phyloP scores from a whole-genome alignment of 148 eudicot species.

The Cornus florida region DNA sequence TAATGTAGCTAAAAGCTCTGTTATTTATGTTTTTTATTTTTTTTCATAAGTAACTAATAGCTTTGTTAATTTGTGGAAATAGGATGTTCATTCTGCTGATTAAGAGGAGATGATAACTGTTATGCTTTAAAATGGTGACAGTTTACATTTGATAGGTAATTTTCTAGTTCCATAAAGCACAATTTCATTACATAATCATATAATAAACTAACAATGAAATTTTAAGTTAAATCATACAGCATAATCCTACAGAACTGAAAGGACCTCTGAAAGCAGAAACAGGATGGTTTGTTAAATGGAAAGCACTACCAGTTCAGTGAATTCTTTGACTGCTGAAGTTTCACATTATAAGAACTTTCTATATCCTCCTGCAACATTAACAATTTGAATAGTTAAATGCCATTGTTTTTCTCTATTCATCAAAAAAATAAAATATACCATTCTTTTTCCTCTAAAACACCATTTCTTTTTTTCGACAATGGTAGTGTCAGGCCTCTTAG shows the following conservation, averaged over 20 bases:
- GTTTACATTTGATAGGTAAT: not conserved
- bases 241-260: not conserved
- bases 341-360: constrained; percentile 52
- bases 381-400: not conserved
- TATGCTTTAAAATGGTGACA: not conserved
- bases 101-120: not conserved
- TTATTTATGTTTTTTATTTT: too few species aligned
- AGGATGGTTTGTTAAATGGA: not conserved
- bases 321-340: constrained; percentile 58
- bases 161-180: not conserved
- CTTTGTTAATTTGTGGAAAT: too few species aligned
- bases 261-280: not conserved
- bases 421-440: too few species aligned
- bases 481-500: not conserved
- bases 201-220: too few species aligned
- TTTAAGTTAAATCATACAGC: not conserved
- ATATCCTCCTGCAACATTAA: constrained; percentile 56
- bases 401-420: not conserved
- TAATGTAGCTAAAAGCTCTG: too few species aligned
- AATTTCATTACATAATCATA: too few species aligned
- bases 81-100: not conserved
- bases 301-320: constrained; percentile 50
- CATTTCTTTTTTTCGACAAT: not conserved
- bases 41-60: too few species aligned
- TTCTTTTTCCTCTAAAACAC: not conserved